Evolutionary conservation across 2,329 filamentous ascomycete species (phyloP).

Genomic region (Colletotrichum sp.): DNA sequence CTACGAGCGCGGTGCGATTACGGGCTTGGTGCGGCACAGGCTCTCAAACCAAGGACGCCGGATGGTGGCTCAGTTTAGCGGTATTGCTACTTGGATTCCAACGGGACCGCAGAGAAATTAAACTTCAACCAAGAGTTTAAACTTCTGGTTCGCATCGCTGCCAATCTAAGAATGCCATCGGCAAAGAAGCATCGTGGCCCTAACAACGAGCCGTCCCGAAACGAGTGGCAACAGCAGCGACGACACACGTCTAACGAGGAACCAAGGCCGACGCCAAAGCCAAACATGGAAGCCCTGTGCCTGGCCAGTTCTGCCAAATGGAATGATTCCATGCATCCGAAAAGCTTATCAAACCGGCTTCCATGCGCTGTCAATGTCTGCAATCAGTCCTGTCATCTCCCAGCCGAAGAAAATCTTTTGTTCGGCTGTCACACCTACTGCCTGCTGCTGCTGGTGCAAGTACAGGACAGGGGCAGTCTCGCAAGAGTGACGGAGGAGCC

Average conservation of each 20-base stretch:
- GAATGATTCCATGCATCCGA: neutral
- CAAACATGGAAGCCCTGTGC: neutral
- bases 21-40: neutral
- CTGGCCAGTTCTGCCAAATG: neutral
- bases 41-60: neutral
- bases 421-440: neutral
- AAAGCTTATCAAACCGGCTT: neutral
- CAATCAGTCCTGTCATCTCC: neutral
- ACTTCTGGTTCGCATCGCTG: neutral
- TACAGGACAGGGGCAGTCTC: neutral
- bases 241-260: neutral
- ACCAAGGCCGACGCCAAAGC: neutral
- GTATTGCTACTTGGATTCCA: neutral
- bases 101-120: neutral
- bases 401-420: neutral
- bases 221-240: neutral
- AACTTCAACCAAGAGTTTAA: neutral
- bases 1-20: neutral
- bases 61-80: neutral
- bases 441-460: neutral
- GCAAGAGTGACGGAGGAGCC: neutral
- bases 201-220: constrained; percentile 12
- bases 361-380: neutral
- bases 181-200: neutral
- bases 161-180: neutral